These are phyloP conservation scores for Eucalyptus viminalis DNA, from an alignment of 345 rosid genomes.

Conservation along the genomic window DNA sequence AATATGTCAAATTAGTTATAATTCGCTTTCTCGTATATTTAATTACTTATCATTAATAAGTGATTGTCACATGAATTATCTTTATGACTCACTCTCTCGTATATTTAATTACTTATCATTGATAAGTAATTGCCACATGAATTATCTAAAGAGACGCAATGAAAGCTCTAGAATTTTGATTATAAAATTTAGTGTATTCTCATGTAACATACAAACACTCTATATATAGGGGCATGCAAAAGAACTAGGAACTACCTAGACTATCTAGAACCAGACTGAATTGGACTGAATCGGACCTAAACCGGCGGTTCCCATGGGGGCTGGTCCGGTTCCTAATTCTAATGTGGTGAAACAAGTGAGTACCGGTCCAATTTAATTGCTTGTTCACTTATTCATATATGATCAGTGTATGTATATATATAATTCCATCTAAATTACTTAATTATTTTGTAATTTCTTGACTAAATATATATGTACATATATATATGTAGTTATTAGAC, in stretches of 20 bases:
- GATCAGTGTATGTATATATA: too few species aligned
- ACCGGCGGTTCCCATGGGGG: fast-evolving
- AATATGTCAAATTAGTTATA: neutral
- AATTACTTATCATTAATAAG: neutral
- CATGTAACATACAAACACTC: neutral
- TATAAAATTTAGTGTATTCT: neutral
- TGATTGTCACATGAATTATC: neutral
- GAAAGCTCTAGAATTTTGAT: neutral
- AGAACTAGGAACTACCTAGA: too few species aligned
- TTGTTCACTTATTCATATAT: fast-evolving
- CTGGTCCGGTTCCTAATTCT: fast-evolving
- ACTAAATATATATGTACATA: too few species aligned
- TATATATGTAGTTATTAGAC: too few species aligned
- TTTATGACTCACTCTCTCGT: neutral
- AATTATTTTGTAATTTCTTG: too few species aligned
- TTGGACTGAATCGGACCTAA: fast-evolving
- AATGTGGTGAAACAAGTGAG: too few species aligned
- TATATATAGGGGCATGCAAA: too few species aligned
- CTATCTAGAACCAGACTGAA: fast-evolving
- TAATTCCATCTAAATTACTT: too few species aligned
- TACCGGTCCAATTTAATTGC: fast-evolving
- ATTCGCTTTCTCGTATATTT: neutral
- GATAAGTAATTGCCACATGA: neutral
- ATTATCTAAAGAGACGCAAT: neutral
- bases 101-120: neutral